Base-by-base conservation (phyloP, 306 rosid genomes). In the Gynostemma pentaphyllum region DNA sequence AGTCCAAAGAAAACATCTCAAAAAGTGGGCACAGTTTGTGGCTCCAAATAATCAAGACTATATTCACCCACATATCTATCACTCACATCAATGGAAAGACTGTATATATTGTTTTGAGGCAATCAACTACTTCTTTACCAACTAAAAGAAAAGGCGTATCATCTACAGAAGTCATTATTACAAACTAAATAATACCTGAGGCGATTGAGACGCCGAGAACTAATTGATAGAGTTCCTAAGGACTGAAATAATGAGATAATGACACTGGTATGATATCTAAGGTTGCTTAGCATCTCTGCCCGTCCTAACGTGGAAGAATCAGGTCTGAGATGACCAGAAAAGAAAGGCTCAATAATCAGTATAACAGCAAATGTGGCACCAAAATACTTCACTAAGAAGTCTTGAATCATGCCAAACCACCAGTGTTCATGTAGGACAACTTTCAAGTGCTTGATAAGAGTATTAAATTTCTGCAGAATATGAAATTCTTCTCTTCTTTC, bases 341-440 rank as follows among this genome's bases (percentile, higher is more conserved):
- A 94, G 79, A 94, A 94, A 48, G 99, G 99, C 84, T 88, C 99
- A 23, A 94, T 84, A 41, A 94, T 94, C 80, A 94, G 74, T 57
- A 94, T 81, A 75, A 88, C 99, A 70, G 99, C 99, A 55, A 94
- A 79, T 42, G 99, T 94, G 62, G 99, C 97, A 68, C 99, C 99
- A 66, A 94, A 96, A 81, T 94, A 94, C 81, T 94, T 94, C 75
- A 88, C 70, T 45, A 94, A 55, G 68, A 88, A 94, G 72, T 94
- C 99, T 66, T 94, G 99, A 80, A 94, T 86, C 96, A 94, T 94
- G 80, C 99, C 97, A 84, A 94, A 94, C 99, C 99, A 94, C 99
- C 99, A 94, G 64, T 94, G 95, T 57, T 94, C 95, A 42, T 94
- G 97, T 68, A 84, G 79, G 60, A 84, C 97, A 59, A 62, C 66